Evolutionary conservation across 1,139 yeast species (phyloP).

Genomic region (Pichia inconspicua): DNA sequence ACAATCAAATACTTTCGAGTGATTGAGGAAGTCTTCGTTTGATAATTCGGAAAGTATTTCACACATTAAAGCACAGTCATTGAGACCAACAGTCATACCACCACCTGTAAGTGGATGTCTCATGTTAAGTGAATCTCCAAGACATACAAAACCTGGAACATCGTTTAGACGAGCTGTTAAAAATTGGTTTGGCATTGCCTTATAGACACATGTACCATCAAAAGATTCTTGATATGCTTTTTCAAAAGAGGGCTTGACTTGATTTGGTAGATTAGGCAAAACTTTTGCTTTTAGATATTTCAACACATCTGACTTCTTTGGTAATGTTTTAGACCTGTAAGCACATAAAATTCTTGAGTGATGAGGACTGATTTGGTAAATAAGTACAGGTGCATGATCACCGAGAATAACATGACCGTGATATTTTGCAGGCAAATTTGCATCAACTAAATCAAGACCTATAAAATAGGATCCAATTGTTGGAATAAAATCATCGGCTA

Average conservation of each 20-base stretch:
- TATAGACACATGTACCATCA: constrained; percentile 39
- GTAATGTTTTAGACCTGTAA: constrained; percentile 65
- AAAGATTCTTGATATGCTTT: constrained; percentile 38
- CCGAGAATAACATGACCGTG: constrained; percentile 92
- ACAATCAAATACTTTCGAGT: constrained; percentile 44
- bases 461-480: constrained; percentile 75
- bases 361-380: constrained; percentile 75
- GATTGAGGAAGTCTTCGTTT: constrained; percentile 54
- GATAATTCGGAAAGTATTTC: constrained; percentile 48
- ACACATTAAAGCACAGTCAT: constrained; percentile 69
- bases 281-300: constrained; percentile 54
- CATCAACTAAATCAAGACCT: constrained; percentile 69
- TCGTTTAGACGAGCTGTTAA: constrained; percentile 64
- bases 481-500: constrained; percentile 48
- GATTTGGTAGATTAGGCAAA: constrained; percentile 60
- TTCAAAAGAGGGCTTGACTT: constrained; percentile 57
- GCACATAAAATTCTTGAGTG: constrained; percentile 91
- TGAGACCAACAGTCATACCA: constrained; percentile 97
- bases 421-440: constrained; percentile 59
- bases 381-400: constrained; percentile 75
- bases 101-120: constrained; percentile 98
- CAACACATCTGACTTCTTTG: constrained; percentile 53
- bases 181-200: constrained; percentile 92
- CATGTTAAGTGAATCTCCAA: constrained; percentile 96
- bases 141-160: constrained; percentile 68